Percentiles rank a stretch among this genome's conserved stretches.
Conservation (phyloP, 306 rosid genomes). For the Cyamopsis tetragonoloba region DNA sequence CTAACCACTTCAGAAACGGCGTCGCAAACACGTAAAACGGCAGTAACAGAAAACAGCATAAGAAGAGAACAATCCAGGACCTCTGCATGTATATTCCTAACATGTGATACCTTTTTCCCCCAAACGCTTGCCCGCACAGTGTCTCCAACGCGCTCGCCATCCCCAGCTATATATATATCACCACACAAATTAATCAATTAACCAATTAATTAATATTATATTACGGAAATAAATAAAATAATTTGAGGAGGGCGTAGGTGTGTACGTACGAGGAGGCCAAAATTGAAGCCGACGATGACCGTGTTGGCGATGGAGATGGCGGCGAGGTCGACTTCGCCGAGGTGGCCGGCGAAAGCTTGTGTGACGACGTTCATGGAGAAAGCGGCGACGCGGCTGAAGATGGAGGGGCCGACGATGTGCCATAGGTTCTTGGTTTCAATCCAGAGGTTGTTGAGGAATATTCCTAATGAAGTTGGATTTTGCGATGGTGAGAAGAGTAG, state of each 20-base stretch:
- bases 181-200: too few relatives aligned
- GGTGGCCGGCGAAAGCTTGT: constrained; percentile 79
- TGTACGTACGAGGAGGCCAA: constrained; percentile 62
- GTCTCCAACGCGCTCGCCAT: constrained; percentile 90
- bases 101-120: constrained; percentile 58
- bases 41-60: constrained; percentile 42
- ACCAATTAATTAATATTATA: too few relatives aligned
- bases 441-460: constrained; percentile 31
- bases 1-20: constrained; percentile 46
- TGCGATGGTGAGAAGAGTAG: too few relatives aligned
- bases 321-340: constrained; percentile 65
- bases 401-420: constrained; percentile 70
- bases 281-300: constrained; percentile 67
- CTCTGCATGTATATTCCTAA: constrained; percentile 66
- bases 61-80: constrained; percentile 60
- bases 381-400: constrained; percentile 56
- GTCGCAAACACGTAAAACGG: constrained; percentile 57
- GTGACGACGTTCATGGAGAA: constrained; percentile 71
- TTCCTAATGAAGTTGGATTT: too few relatives aligned
- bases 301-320: constrained; percentile 66
- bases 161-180: constrained; percentile 40
- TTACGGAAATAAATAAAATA: too few relatives aligned
- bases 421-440: constrained; percentile 61
- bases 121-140: constrained; percentile 76
- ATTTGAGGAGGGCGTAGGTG: background rate